Conservation (phyloP, 139 green algal species). For the Eudorina sp. region DNA sequence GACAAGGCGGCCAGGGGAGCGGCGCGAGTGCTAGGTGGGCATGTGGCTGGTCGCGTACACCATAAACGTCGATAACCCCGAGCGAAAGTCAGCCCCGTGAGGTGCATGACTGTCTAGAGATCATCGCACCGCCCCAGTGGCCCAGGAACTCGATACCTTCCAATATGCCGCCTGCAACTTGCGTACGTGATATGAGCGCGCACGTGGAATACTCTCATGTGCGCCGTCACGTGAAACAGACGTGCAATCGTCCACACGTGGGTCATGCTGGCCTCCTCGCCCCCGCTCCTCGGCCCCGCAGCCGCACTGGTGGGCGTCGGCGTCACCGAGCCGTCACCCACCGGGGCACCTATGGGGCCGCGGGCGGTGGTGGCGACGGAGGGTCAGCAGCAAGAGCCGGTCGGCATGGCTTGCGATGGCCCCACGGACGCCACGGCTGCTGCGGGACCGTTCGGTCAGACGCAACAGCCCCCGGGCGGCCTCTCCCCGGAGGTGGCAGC, state of each 20-base stretch:
- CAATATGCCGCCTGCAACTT: no score
- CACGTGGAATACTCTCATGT: no score
- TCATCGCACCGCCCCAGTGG: no score
- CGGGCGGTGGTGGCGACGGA: no score
- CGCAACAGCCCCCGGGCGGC: not conserved
- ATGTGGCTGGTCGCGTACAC: not conserved
- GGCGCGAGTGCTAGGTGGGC: constrained; percentile 14
- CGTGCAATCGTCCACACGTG: no score
- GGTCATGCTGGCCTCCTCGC: not conserved
- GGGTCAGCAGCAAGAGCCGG: not conserved
- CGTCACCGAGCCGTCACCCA: not conserved
- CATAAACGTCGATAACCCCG: no score
- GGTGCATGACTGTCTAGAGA: no score
- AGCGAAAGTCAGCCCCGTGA: no score
- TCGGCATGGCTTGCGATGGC: not conserved
- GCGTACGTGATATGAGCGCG: no score
- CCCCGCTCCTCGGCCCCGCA: not conserved
- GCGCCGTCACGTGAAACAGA: no score
- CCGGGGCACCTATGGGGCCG: not conserved
- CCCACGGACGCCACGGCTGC: no score
- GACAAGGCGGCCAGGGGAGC: not conserved
- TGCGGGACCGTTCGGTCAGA: not conserved
- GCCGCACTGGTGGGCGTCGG: constrained; percentile 30
- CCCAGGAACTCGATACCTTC: no score
- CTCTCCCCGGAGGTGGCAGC: not conserved